phyloP scores from a whole-genome alignment of 2,329 filamentous ascomycete species.

The Sporothrix pseudoabietina region DNA sequence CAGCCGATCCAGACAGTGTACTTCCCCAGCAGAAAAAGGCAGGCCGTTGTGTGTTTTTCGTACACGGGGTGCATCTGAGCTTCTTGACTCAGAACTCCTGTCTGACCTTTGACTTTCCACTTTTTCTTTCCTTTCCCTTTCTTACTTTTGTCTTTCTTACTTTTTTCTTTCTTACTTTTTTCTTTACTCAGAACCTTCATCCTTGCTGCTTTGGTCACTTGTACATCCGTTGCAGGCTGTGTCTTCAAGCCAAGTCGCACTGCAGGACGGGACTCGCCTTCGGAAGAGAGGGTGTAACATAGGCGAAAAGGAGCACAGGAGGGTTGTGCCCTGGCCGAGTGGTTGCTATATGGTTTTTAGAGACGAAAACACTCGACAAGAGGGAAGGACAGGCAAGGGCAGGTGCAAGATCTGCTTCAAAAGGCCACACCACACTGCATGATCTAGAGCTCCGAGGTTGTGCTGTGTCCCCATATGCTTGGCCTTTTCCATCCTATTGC shows the following conservation, averaged over 20 bases:
- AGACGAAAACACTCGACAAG: background rate
- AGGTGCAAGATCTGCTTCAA: constrained; percentile 34
- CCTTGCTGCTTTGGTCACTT: background rate
- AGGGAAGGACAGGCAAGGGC: background rate
- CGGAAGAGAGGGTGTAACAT: constrained; percentile 16
- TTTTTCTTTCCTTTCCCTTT: background rate
- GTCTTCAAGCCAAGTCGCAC: constrained; percentile 16
- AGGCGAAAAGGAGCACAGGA: background rate
- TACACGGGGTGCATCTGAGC: constrained; percentile 20
- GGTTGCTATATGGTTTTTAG: background rate
- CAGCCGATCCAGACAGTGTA: constrained; percentile 2
- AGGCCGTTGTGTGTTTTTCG: constrained; percentile 17
- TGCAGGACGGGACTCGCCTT: constrained; percentile 20
- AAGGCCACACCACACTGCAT: constrained; percentile 31
- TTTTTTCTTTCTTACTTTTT: background rate
- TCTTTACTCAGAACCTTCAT: background rate
- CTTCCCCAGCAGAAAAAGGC: constrained; percentile 25
- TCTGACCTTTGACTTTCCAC: background rate
- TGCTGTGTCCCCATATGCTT: constrained; percentile 26
- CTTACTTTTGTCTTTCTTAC: background rate
- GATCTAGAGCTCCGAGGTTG: constrained; percentile 33
- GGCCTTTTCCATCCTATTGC: background rate
- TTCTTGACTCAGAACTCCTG: constrained; percentile 4
- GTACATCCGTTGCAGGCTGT: background rate
- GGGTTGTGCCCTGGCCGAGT: background rate